A percentile compares a stretch with the other conserved stretches of the same genome.
These are phyloP conservation scores for Russula brevipes DNA, from an alignment of 768 basidiomycete species.

Conservation along the genomic window DNA sequence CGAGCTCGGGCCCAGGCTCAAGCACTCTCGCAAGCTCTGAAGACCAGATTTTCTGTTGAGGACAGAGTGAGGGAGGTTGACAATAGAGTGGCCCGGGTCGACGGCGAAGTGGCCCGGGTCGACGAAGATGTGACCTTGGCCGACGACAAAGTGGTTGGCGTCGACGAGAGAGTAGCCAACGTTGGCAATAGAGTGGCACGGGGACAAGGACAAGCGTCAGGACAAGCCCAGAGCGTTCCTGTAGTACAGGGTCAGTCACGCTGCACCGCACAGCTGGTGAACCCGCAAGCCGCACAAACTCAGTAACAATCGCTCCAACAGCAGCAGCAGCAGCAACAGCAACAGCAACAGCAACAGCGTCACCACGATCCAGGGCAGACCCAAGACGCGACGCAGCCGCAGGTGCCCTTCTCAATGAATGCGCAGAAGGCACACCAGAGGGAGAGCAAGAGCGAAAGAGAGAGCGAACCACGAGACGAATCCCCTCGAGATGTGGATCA, in stretches of 20 bases:
- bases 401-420: constrained; percentile 26
- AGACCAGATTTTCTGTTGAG: too few relatives aligned
- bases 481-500: too few relatives aligned
- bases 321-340: constrained; percentile 23
- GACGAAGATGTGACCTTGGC: too few relatives aligned
- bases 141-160: too few relatives aligned
- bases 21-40: constrained; percentile 22
- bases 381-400: constrained; percentile 26
- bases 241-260: constrained; percentile 5
- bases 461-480: too few relatives aligned
- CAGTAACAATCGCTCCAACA: constrained; percentile 28
- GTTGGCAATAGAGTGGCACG: too few relatives aligned
- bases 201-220: constrained; percentile 16
- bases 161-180: too few relatives aligned
- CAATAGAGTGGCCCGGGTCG: too few relatives aligned
- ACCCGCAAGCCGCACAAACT: constrained; percentile 20
- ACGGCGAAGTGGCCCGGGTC: too few relatives aligned
- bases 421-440: too few relatives aligned
- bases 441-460: too few relatives aligned
- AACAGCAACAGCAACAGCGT: constrained; percentile 26
- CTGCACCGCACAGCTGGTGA: constrained; percentile 13
- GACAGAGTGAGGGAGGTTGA: too few relatives aligned
- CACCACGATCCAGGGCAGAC: constrained; percentile 23
- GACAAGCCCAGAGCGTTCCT: constrained; percentile 4
- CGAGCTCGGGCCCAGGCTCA: constrained; percentile 22